phyloP scores from a whole-genome alignment of 1,284 basidiomycete genomes.

The Anthracocystis setariae region DNA sequence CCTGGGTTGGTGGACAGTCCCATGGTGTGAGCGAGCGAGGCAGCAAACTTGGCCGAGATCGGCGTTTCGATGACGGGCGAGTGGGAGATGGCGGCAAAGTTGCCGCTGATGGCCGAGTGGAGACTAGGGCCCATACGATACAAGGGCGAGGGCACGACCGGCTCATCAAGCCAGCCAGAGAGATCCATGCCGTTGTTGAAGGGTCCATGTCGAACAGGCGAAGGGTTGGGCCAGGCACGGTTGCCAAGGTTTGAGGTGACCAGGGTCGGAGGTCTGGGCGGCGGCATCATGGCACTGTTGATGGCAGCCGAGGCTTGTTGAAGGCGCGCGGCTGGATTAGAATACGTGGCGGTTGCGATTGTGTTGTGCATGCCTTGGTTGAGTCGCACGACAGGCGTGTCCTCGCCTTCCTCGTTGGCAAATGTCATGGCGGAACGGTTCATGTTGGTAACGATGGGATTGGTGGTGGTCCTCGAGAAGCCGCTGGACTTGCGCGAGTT shows the following conservation, averaged over 20 bases:
- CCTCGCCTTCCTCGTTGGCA: slow-evolving; percentile 53
- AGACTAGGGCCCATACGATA: slow-evolving; percentile 61
- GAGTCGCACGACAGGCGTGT: slow-evolving; percentile 53
- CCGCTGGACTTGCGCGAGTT: slow-evolving; percentile 37
- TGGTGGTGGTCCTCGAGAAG: slow-evolving; percentile 47
- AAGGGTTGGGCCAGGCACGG: slow-evolving; percentile 41
- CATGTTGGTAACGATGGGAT: slow-evolving; percentile 53
- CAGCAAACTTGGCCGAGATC: slow-evolving; percentile 48
- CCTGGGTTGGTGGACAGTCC: slow-evolving; percentile 30
- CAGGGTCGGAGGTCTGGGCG: slow-evolving; percentile 32
- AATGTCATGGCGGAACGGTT: slow-evolving; percentile 26
- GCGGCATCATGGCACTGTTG: slow-evolving; percentile 34
- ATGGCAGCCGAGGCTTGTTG: slow-evolving; percentile 4
- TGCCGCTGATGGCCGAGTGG: slow-evolving; percentile 39
- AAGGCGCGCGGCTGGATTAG: slow-evolving; percentile 9
- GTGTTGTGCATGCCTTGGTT: slow-evolving; percentile 12
- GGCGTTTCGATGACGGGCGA: slow-evolving; percentile 38
- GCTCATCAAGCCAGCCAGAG: slow-evolving; percentile 65
- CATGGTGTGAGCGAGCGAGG: slow-evolving; percentile 40
- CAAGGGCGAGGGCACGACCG: slow-evolving; percentile 63
- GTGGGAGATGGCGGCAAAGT: slow-evolving; percentile 34
- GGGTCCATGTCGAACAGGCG: slow-evolving; percentile 28
- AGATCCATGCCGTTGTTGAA: slow-evolving; percentile 50
- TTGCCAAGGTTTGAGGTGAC: slow-evolving; percentile 46
- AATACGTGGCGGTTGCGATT: slow-evolving; percentile 12